Base-by-base conservation (phyloP, 306 rosid species). In the Fragaria nilgerrensis region DNA sequence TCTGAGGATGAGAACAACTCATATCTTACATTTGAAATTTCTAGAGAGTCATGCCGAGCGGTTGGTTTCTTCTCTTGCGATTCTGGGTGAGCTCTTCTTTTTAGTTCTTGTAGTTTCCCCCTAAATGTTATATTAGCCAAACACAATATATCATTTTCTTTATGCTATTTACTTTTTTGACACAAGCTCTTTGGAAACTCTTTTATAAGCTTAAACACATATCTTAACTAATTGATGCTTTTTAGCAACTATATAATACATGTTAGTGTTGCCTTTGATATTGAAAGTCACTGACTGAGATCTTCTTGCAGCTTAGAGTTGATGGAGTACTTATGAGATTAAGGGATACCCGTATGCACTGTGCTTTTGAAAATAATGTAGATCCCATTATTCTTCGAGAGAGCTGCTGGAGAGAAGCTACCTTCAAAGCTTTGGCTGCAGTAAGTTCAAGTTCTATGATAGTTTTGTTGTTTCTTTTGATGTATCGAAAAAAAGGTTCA, bases 61-160 rank as follows among this genome's bases (percentile, higher is more conserved):
- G 90, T 77, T 95, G 99, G 99, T 95, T 88, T 89, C 99, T 95
- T 81, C 97, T 92, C 70, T 82, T 95, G 85, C 97, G 91, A 75
- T 90, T 87, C 79, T 95, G 99, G 97, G 99, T 95, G 82, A 91
- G 97, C 72, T 64, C 43, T 78, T 79, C 64, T 76, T 77, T 68
- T 82, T 64, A 56, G 41, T 63, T 68, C 23, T 45, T 64, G 58
- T 77, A 58, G 62, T 68, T 52, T 64, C 68, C 43, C 19, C 34
- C 9, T 13, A 75, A 32, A 65, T 34, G 69, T 78, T n/a, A 45
- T 79, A 37, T 25, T 48, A 55, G 61, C 68, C 47, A 44, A 74
- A 41, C 69, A 69, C 23, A 12, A 1, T 32, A 7, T 22, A 15
- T 14, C 41, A 8, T 44, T 41, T 41, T 25, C 29, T 43, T 39